phyloP scores from a whole-genome alignment of 768 basidiomycete genomes.

The Suillus luteus region DNA sequence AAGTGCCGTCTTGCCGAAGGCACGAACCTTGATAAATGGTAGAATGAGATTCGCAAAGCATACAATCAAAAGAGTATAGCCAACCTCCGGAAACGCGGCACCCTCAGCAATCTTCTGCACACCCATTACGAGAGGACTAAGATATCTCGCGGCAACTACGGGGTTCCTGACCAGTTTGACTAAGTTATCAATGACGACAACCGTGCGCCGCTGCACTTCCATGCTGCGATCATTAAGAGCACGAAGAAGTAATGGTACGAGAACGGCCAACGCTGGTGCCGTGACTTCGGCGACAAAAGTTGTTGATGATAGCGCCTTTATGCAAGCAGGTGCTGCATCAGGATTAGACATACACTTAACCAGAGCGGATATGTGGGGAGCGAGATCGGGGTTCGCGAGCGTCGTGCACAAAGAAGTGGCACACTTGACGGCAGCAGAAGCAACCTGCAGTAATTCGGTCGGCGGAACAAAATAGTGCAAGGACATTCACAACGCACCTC shows the following conservation, averaged over 20 bases:
- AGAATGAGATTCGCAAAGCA: conserved; percentile 19
- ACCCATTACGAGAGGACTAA: conserved; percentile 85
- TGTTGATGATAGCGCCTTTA: conserved; percentile 92
- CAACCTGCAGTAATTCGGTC: conserved; percentile 55
- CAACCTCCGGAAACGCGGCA: conserved; percentile 93
- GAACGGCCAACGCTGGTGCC: conserved; percentile 92
- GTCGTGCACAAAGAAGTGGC: conserved; percentile 88
- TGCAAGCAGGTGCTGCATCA: conserved; percentile 83
- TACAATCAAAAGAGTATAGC: conserved; percentile 20
- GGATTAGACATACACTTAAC: conserved; percentile 96
- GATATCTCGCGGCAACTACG: conserved; percentile 84
- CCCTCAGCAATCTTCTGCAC: conserved; percentile 87
- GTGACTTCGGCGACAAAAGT: conserved; percentile 98
- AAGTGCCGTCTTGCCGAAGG: conserved; percentile 85
- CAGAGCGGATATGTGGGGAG: conserved; percentile 83
- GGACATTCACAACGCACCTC: conserved; percentile 57
- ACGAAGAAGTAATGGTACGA: conserved; percentile 88
- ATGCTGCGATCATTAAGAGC: conserved; percentile 94
- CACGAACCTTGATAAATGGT: conserved; percentile 63
- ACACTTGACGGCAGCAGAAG: conserved; percentile 83
- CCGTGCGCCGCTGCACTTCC: conserved; percentile 93
- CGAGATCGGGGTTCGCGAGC: conserved; percentile 90
- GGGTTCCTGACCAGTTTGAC: conserved; percentile 96
- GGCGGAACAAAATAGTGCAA: neutral
- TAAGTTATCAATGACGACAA: conserved; percentile 93